Percentiles rank a stretch among this genome's conserved stretches.
These are phyloP conservation scores for Kazachstania taianensis DNA, from an alignment of 805 yeast species.

Conservation along the genomic window DNA sequence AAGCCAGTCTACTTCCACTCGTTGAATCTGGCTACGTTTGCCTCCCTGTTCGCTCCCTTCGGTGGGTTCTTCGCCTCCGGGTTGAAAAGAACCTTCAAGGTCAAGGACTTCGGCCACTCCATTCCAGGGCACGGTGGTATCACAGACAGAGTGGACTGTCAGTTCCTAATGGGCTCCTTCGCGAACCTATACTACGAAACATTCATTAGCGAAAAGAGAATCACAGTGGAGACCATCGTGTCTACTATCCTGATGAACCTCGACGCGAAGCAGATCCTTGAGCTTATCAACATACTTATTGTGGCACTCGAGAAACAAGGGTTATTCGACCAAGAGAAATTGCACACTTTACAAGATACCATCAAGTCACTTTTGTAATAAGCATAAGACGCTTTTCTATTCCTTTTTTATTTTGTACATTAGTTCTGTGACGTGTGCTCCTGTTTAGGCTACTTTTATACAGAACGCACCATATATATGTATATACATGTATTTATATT, in stretches of 20 bases:
- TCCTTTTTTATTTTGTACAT: too few relatives aligned
- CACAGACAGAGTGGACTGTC: conserved; percentile 96
- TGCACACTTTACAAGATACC: conserved; percentile 19
- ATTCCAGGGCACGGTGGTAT: conserved; percentile 99
- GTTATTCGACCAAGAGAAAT: conserved; percentile 29
- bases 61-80: conserved; percentile 98
- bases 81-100: conserved; percentile 90
- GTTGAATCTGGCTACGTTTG: conserved; percentile 79
- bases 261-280: conserved; percentile 51
- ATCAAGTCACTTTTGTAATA: not conserved
- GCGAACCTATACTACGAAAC: conserved; percentile 88
- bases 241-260: conserved; percentile 69
- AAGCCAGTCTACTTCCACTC: conserved; percentile 91
- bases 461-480: too few relatives aligned
- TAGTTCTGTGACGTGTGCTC: too few relatives aligned
- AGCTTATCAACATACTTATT: conserved; percentile 46
- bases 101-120: conserved; percentile 95
- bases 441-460: too few relatives aligned
- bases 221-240: conserved; percentile 63
- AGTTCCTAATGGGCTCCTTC: conserved; percentile 94
- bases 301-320: conserved; percentile 32
- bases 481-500: too few relatives aligned
- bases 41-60: conserved; percentile 94
- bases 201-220: conserved; percentile 64
- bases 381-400: too few relatives aligned